Evolutionary conservation across 2,329 filamentous ascomycete genomes (phyloP).

Genomic region (Botrytis medusae): DNA sequence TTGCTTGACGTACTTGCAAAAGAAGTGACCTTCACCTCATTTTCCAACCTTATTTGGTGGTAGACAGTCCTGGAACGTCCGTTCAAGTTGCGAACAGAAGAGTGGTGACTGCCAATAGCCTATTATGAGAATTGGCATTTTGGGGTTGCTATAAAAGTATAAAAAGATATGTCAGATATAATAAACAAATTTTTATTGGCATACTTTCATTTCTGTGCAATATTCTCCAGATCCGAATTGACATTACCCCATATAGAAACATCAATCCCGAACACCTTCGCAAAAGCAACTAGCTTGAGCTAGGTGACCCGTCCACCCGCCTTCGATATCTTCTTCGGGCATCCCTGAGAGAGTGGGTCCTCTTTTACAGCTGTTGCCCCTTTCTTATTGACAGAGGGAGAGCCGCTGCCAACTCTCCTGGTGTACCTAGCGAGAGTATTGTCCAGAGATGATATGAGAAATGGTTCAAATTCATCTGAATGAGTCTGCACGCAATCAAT

Average conservation of each 20-base stretch:
- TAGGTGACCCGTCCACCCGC: conserved; percentile 65
- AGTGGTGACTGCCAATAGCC: conserved; percentile 46
- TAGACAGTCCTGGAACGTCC: not conserved
- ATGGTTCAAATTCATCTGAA: conserved; percentile 62
- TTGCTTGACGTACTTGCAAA: not conserved
- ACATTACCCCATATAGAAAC: conserved; percentile 53
- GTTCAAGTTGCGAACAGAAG: conserved; percentile 52
- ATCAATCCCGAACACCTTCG: conserved; percentile 60
- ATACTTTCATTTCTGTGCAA: not conserved
- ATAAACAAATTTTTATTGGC: not conserved
- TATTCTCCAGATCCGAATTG: conserved; percentile 44
- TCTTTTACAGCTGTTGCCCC: conserved; percentile 54
- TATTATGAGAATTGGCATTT: not conserved
- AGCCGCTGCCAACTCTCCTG: not conserved
- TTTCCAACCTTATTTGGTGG: not conserved
- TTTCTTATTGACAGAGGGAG: conserved; percentile 40
- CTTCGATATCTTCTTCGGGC: conserved; percentile 59
- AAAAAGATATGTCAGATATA: not conserved
- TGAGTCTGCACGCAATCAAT: conserved; percentile 63
- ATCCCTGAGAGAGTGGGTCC: conserved; percentile 52
- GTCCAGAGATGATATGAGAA: conserved; percentile 49
- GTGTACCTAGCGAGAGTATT: not conserved
- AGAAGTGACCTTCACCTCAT: not conserved
- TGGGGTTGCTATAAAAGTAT: not conserved
- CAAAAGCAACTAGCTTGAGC: conserved; percentile 66